These are phyloP conservation scores for Solanum chilense DNA, from an alignment of 257 asterid species.

Conservation along the genomic window DNA sequence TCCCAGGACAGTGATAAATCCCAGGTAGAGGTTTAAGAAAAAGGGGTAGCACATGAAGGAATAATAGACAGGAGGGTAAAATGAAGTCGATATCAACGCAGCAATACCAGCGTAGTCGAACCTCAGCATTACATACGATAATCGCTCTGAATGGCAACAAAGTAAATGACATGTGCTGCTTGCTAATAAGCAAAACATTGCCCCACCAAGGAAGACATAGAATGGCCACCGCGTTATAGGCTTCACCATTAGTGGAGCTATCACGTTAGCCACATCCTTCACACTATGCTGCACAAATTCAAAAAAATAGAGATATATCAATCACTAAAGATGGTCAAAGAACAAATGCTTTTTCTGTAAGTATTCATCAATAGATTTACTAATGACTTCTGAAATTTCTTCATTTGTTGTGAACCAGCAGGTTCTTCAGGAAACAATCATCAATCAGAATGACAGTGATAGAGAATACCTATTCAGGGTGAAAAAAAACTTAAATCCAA, in stretches of 20 bases:
- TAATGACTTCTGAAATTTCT: background rate
- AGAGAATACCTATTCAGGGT: background rate
- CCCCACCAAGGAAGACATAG: slow-evolving; percentile 85
- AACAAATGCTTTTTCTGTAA: background rate
- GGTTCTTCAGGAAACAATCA: background rate
- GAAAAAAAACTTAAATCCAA: background rate
- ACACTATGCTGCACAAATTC: slow-evolving; percentile 38
- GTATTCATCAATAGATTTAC: background rate
- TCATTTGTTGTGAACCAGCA: background rate
- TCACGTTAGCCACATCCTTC: slow-evolving; percentile 63
- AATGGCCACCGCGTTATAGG: slow-evolving; percentile 98
- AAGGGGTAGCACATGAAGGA: slow-evolving; percentile 91
- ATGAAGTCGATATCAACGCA: slow-evolving; percentile 83
- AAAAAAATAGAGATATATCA: background rate
- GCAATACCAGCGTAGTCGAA: slow-evolving; percentile 95
- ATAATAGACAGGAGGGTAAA: slow-evolving; percentile 88
- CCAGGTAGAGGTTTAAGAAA: slow-evolving; percentile 74
- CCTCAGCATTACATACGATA: slow-evolving; percentile 79
- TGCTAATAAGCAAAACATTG: slow-evolving; percentile 91
- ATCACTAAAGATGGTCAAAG: background rate
- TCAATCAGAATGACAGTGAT: background rate
- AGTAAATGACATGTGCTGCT: slow-evolving; percentile 89
- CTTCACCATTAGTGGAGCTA: slow-evolving; percentile 53
- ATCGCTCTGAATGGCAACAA: slow-evolving; percentile 73
- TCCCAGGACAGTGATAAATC: slow-evolving; percentile 74